Base-by-base conservation (phyloP, 2,329 filamentous ascomycete genomes). In the Diaporthe sp. region DNA sequence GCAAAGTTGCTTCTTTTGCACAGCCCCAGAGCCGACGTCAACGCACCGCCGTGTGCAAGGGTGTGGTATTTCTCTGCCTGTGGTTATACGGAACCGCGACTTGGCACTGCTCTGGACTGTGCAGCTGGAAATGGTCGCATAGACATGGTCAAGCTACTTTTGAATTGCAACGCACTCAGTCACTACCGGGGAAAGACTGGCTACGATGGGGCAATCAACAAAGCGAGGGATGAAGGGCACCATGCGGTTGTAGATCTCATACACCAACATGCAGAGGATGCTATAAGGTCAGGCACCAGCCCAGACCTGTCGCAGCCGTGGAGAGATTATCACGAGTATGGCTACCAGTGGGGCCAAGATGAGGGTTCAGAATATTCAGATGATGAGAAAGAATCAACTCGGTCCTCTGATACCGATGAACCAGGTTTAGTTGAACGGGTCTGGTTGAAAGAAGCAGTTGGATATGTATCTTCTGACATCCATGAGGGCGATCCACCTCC, bases 81-180 rank as follows among this genome's bases (percentile, higher is more conserved):
- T 25, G 10, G 2, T 17, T 31, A 9, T 9, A 17, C 1, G 4
- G 17, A 19, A 13, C 53, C 53, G 4, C 17, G 4, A 10, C 1
- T 57, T n/a, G 58, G 57, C 1, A 70, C 28, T 17, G 49, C 67
- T 44, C 9, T 70, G 22, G 67, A 70, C 9, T 1, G 1, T 2
- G 67, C 67, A 31, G 67, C 51, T 22, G 2, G 2, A 15, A 4
- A 13, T 0, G 67, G 67, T 34, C 49, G 67, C 39, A 17, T 70
- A 13, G 67, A 70, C 28, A 57, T 70, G 51, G 67, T 57, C 2
- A 70, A 70, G 42, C 25, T 70, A 25, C 49, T 70, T 57, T 31
- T 70, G 10, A 70, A 44, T 25, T 39, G 6, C 31, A 53, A 70
- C 28, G 67, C 67, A 34, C 67, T 70, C 9, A 70, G 67, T 8